Evolutionary conservation across 108 stramenopile genomes (phyloP), one percentile per base, ranked within the genome.

Genomic region (Hondaea fermentalgiana): DNA sequence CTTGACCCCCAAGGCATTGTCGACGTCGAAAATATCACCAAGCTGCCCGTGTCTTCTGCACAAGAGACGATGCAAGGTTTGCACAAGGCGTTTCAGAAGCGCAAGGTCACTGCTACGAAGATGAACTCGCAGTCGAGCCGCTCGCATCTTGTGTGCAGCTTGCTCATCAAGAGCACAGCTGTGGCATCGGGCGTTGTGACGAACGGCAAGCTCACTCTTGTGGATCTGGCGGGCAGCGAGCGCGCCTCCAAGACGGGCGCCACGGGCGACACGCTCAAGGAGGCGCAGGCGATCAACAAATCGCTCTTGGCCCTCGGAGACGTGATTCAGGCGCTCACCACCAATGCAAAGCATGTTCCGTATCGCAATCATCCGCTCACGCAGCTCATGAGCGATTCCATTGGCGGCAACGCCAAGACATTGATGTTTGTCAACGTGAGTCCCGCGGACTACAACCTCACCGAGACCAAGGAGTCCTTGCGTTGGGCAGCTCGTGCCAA

Each of bases 101-200:
- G 94, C 23, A 94, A 95, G 49, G 44, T 42, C 44, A 89, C 93
- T 58, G 92, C 93, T 8, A 94, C 94, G 14, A 92, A 93, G 53
- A 94, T 95, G 94, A 95, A 95, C 87, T 91, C 91, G 16, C 92
- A 93, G 90, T 92, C 92, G n/a, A 92, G 91, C 12, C 90, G 94
- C 5, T 93, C 92, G 14, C 94, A 94, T 91, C 89, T 91, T 14
- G 88, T 94, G 35, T 93, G 93, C 60, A 55, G 91, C 72, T 72
- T 94, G 19, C 45, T 53, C 19, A 83, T 87, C 87, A 87, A 57
- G 87, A 44, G 35, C 59, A 88, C 44, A 6, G 58, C 87, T 5
- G 60, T 47, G 29, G 72, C 72, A 6, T 23, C 25, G 21, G 83
- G 72, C 5, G 25, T 60, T 5, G 35, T 16, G 35, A 44, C 57